These are phyloP conservation scores for Dissophora ornata DNA, from an alignment of 192 early-diverging fungal genomes.

Conservation along the genomic window DNA sequence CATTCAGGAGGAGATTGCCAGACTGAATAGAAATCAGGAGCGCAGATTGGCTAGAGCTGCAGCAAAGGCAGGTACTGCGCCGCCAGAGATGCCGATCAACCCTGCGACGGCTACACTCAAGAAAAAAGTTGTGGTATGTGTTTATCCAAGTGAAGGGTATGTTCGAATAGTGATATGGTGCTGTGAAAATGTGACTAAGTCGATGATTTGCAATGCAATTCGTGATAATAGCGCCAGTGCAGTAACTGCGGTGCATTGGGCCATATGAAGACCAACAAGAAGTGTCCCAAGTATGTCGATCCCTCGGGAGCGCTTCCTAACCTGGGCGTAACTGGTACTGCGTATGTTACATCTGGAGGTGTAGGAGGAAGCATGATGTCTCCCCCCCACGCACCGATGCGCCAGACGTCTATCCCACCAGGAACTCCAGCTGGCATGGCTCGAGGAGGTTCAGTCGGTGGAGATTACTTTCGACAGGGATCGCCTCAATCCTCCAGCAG, in stretches of 20 bases:
- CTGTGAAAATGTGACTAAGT: too few relatives aligned
- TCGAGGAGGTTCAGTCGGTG: neutral
- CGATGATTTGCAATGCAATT: constrained; percentile 5
- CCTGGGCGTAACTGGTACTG: constrained; percentile 45
- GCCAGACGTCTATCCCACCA: constrained; percentile 29
- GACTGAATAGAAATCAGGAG: constrained; percentile 74
- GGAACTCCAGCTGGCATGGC: constrained; percentile 13
- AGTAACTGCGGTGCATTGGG: constrained; percentile 84
- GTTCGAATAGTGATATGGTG: too few relatives aligned
- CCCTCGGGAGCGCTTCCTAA: constrained; percentile 39
- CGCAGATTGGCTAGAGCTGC: constrained; percentile 64
- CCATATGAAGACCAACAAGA: constrained; percentile 92
- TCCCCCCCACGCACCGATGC: constrained; percentile 20
- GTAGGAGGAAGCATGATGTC: constrained; percentile 35
- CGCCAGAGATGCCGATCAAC: constrained; percentile 45
- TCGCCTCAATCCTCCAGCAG: constrained; percentile 27
- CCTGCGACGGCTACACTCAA: constrained; percentile 58
- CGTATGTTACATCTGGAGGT: constrained; percentile 27
- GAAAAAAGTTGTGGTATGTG: constrained; percentile 67
- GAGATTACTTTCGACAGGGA: constrained; percentile 30
- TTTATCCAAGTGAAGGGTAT: too few relatives aligned
- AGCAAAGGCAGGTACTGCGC: constrained; percentile 61
- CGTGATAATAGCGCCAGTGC: constrained; percentile 67
- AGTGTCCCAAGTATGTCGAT: constrained; percentile 71
- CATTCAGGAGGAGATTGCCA: constrained; percentile 71